Percentiles rank a stretch among this genome's conserved stretches.
Evolutionary conservation across 2,329 filamentous ascomycete genomes (phyloP).

Genomic region (Cercospora zeae-maydis): DNA sequence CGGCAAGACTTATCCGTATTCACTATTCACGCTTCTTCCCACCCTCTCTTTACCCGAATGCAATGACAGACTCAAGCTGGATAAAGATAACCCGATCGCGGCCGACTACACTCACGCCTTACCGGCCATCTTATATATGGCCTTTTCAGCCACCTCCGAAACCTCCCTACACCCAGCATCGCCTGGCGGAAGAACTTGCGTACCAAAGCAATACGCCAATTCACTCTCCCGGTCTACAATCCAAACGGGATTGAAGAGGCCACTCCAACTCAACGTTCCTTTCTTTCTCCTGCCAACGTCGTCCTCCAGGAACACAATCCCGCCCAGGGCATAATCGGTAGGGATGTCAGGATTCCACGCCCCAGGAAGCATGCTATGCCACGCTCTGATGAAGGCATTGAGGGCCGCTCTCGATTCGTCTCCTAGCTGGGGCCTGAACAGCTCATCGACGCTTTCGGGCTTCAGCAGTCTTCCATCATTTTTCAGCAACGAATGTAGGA

Average conservation of each 20-base stretch:
- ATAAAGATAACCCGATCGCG: too few species aligned
- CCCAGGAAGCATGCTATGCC: slow-evolving; percentile 35
- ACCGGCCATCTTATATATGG: slow-evolving; percentile 43
- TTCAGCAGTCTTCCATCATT: slow-evolving; percentile 51
- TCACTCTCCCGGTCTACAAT: slow-evolving; percentile 41
- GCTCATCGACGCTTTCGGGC: slow-evolving; percentile 40
- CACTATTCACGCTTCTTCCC: background rate
- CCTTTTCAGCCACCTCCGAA: slow-evolving; percentile 40
- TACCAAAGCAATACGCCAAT: slow-evolving; percentile 43
- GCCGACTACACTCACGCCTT: background rate
- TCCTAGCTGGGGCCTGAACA: slow-evolving; percentile 50
- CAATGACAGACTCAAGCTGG: background rate
- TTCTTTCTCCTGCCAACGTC: slow-evolving; percentile 39
- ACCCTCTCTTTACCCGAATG: background rate
- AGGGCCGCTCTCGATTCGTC: slow-evolving; percentile 27
- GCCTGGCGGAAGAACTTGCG: slow-evolving; percentile 44
- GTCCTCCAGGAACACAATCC: slow-evolving; percentile 42
- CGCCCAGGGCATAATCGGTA: slow-evolving; percentile 43
- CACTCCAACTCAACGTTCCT: slow-evolving; percentile 46
- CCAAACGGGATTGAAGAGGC: slow-evolving; percentile 49
- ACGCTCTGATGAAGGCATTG: slow-evolving; percentile 29
- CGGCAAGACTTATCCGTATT: background rate
- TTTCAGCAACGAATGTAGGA: slow-evolving; percentile 47
- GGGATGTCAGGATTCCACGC: slow-evolving; percentile 33
- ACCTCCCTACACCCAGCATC: slow-evolving; percentile 39